Percentiles rank a stretch among this genome's conserved stretches.
Conservation (phyloP, 441 rosid species). For the Bocquillonia castaneifolia region DNA sequence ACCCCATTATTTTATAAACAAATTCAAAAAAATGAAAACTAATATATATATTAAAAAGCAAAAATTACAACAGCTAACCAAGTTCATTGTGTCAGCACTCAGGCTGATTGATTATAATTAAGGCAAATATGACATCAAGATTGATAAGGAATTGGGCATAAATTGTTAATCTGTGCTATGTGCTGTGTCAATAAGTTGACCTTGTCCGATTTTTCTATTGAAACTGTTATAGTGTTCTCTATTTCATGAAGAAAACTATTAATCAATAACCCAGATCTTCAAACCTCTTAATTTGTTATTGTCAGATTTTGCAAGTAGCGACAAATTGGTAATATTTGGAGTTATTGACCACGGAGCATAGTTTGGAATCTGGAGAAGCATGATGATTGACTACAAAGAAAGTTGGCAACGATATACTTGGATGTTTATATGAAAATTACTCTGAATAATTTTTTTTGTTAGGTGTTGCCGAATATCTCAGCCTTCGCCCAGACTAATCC, state of each 20-base stretch:
- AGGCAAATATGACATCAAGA: no score
- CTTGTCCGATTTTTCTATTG: neutral
- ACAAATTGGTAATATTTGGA: conserved; percentile 10
- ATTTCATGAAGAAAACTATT: neutral
- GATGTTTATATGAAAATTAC: neutral
- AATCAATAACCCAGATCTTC: neutral
- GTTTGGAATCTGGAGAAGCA: conserved; percentile 15
- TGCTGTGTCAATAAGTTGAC: neutral
- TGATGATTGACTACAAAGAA: neutral
- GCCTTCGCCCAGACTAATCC: no score
- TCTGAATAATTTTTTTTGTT: no score
- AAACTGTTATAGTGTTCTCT: conserved; percentile 14
- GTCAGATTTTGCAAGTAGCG: neutral
- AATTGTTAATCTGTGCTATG: neutral
- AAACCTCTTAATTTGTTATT: neutral
- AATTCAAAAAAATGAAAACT: no score
- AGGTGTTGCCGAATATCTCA: no score
- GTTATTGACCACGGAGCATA: neutral
- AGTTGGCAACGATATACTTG: conserved; percentile 12
- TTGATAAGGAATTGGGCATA: neutral
- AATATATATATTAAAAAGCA: no score
- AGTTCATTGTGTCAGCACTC: no score
- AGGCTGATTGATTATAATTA: no score
- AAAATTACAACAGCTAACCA: no score
- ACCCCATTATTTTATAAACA: no score